phyloP scores from a whole-genome alignment of 768 basidiomycete species.

The Clitopilus passeckerianus region DNA sequence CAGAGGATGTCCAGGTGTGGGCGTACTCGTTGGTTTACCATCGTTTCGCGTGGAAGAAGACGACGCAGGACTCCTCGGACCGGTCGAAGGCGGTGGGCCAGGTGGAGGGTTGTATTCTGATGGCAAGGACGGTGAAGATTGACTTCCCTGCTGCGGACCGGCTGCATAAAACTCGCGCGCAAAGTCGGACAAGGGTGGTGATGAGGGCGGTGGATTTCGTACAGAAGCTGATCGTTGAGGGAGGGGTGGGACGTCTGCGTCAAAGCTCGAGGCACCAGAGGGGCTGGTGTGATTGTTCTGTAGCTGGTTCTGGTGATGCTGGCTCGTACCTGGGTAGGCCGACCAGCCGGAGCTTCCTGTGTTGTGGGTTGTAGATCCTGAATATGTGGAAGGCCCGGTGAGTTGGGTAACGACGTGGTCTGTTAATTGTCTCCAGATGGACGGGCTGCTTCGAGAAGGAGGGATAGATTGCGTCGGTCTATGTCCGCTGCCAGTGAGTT shows the following conservation, averaged over 20 bases:
- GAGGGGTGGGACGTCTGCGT: constrained; percentile 4
- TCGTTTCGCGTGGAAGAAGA: constrained; percentile 32
- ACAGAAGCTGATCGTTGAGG: constrained; percentile 18
- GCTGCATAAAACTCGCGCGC: constrained; percentile 60
- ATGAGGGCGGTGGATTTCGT: constrained; percentile 2
- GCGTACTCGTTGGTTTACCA: constrained; percentile 56
- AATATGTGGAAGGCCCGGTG: neutral
- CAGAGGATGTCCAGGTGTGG: constrained; percentile 65
- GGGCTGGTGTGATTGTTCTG: neutral
- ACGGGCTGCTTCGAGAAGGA: constrained; percentile 8
- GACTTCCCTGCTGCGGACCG: constrained; percentile 20
- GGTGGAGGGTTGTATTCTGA: constrained; percentile 16
- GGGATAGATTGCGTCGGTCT: constrained; percentile 1
- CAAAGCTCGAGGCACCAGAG: constrained; percentile 1
- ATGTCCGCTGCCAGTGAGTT: neutral
- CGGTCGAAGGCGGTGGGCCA: constrained; percentile 17
- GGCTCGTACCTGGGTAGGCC: constrained; percentile 18
- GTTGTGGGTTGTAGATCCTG: constrained; percentile 2
- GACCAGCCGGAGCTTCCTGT: constrained; percentile 15
- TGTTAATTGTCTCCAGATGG: constrained; percentile 4
- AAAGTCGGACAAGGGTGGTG: constrained; percentile 39
- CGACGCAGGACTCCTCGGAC: neutral
- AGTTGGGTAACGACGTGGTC: constrained; percentile 5
- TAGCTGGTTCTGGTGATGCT: constrained; percentile 8
- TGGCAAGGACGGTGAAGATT: constrained; percentile 4